Evolutionary conservation across 768 basidiomycete species (phyloP), one percentile per base, ranked within the genome.

Genomic region (Suillus lakei): DNA sequence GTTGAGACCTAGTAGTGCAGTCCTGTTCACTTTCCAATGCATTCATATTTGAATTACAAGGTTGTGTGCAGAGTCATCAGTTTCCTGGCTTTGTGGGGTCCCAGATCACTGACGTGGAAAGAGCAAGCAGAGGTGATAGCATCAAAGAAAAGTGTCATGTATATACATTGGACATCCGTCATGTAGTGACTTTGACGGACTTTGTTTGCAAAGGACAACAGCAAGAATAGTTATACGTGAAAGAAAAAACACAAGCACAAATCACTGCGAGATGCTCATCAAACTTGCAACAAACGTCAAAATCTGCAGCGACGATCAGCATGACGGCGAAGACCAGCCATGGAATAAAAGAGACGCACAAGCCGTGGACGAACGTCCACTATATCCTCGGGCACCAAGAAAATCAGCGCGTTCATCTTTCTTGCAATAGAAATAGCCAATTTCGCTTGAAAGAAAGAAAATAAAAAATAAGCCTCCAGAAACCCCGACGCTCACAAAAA

Each of bases 391-490:
- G 97, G 96, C 0, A 98, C 97, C 65, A 99, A 80, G 85, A 98
- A 98, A 72, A 98, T 98, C 70, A 98, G 78, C 5, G 94, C 93
- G 62, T 95, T 93, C 90, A 96, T 91, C 85, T 99, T 99, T 73
- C 97, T 85, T n/a, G 97, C 96, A 70, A 99, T 98, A 3, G 97
- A 98, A 71, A 99, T 98, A 9, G 95, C 97, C 68, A 98, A 79
- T 86, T 98, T 98, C 18, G 96, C 96, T 98, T 68, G 9, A 64
- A 23, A 46, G 38, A n/a, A 62, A 51, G 16, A 18, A 16, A 51
- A 51, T 18, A 28, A 18, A 67, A 56, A 63, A 38, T 50, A 39
- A 65, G 10, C 16, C 9, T 23, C 21, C 18, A 59, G 55, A 21
- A 43, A 56, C 5, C 61, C n/a, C 66, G 4, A n/a, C 56, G 18